Percentiles rank a stretch among this genome's conserved stretches.
phyloP scores from a whole-genome alignment of 306 rosid species.

The Canavalia ensiformis region DNA sequence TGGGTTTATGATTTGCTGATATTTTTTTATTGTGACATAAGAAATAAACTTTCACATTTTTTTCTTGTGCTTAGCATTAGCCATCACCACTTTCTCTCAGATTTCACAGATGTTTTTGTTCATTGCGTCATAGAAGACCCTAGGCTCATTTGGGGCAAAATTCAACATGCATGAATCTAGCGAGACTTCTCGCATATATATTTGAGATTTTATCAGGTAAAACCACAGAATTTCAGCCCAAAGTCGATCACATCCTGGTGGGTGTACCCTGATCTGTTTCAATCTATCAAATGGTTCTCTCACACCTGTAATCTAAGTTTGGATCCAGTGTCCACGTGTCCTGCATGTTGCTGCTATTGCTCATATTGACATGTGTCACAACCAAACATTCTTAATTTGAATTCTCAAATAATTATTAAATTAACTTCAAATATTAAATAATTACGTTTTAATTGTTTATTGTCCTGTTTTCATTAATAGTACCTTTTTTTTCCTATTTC shows the following conservation, averaged over 20 bases:
- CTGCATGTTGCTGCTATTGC: conserved; percentile 5
- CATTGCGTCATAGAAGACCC: conserved; percentile 20
- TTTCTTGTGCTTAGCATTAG: not conserved
- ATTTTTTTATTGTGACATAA: not conserved
- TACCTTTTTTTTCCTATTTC: not conserved
- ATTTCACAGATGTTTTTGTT: not conserved
- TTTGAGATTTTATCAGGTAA: conserved; percentile 13
- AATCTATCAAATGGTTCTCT: conserved; percentile 30
- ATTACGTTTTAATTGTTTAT: not conserved
- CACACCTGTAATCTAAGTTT: conserved; percentile 34
- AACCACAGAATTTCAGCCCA: conserved; percentile 30
- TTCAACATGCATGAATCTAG: conserved; percentile 46
- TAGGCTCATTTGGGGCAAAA: not conserved
- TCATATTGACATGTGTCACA: conserved; percentile 2
- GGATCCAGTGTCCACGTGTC: conserved; percentile 44
- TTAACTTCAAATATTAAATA: not conserved
- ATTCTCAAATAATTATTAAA: not conserved
- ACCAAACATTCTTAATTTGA: not conserved
- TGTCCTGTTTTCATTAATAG: not conserved
- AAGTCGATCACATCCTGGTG: conserved; percentile 42
- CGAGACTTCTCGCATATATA: conserved; percentile 42
- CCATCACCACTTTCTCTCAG: too few relatives aligned
- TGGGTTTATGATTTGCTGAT: too few relatives aligned
- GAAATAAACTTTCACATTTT: not conserved
- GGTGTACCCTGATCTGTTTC: not conserved